Evolutionary conservation across 2,329 filamentous ascomycete genomes (phyloP), one percentile per base, ranked within the genome.

Genomic region (Fusarium lateritium): DNA sequence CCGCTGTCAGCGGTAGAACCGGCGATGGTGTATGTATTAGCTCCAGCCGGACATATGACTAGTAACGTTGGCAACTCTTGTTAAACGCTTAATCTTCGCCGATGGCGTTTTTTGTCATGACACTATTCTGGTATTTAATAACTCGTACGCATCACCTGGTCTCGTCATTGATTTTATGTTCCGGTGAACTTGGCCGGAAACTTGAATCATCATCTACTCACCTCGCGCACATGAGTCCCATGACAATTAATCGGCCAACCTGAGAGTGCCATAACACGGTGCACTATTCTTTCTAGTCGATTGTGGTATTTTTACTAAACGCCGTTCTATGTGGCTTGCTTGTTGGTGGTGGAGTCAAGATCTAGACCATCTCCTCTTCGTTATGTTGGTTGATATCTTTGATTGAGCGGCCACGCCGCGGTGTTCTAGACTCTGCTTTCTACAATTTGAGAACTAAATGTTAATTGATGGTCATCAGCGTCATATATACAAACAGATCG

Each of bases 1-100:
- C 60, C 60, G 60, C 62, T 65, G 46, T 65, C 46, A 53, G 59
- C 52, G 53, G 62, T 65, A 52, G 34, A 28, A 65, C 26, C 31
- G 46, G 53, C 60, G 36, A 42, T 17, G 38, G 43, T 49, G 19
- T n/a, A 15, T 13, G 11, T 5, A 17, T 60, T 65, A 65, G 62
- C 36, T 47, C 28, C 19, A 21, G 45, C 26, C 34, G 61, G 61
- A 42, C 36, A 10, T 8, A 3, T 13, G n/a, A 14, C 61, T 56
- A 43, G 42, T 26, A 24, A 4, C 31, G 21, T 34, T 38, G 43
- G 6, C 24, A 40, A 28, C 22, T 31, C 21, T 53, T 7, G 36
- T 31, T 53, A 28, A 33, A n/a, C 19, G 5, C 11, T 17, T 21
- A 38, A 40, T 11, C 7, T 9, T 21, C 5, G 50, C 43, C 22